phyloP scores from a whole-genome alignment of 2,329 filamentous ascomycete species.

The Neoscytalidium dimidiatum region DNA sequence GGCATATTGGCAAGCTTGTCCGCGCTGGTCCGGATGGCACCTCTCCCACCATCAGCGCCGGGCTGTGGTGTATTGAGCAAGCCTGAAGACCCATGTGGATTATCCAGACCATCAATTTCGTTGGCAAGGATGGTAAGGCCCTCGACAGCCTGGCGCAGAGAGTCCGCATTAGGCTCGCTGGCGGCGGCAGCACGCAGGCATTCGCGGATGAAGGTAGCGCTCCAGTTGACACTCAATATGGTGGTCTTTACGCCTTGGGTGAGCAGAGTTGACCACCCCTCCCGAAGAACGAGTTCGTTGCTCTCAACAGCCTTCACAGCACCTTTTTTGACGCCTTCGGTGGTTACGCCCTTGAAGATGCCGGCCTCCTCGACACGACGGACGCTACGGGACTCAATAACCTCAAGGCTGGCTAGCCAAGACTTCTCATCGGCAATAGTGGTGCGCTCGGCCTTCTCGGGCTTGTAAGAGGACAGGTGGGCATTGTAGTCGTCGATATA shows the following conservation, averaged over 20 bases:
- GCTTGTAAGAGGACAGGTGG: conserved; percentile 34
- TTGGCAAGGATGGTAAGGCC: conserved; percentile 30
- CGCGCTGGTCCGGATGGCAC: conserved; percentile 37
- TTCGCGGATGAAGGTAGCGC: conserved; percentile 34
- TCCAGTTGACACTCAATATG: conserved; percentile 53
- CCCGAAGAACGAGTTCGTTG: conserved; percentile 37
- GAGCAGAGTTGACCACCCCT: conserved; percentile 38
- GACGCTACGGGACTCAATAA: conserved; percentile 44
- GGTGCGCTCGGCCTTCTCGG: conserved; percentile 29
- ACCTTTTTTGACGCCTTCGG: conserved; percentile 28
- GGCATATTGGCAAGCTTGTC: conserved; percentile 42
- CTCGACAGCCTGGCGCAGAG: conserved; percentile 8
- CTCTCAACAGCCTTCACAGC: conserved; percentile 28
- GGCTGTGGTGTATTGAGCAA: conserved; percentile 23
- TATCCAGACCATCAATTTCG: conserved; percentile 34
- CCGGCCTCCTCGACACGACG: conserved; percentile 39
- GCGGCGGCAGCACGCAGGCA: neutral
- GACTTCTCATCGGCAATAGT: conserved; percentile 37
- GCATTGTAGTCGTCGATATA: conserved; percentile 44
- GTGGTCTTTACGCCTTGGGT: neutral
- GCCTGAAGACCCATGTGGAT: conserved; percentile 30
- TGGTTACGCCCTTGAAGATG: conserved; percentile 43
- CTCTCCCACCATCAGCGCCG: conserved; percentile 19
- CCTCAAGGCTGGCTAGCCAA: conserved; percentile 39
- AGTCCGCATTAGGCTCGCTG: neutral